phyloP scores from a whole-genome alignment of 2,329 filamentous ascomycete genomes.

The Colletotrichum spaethianum region DNA sequence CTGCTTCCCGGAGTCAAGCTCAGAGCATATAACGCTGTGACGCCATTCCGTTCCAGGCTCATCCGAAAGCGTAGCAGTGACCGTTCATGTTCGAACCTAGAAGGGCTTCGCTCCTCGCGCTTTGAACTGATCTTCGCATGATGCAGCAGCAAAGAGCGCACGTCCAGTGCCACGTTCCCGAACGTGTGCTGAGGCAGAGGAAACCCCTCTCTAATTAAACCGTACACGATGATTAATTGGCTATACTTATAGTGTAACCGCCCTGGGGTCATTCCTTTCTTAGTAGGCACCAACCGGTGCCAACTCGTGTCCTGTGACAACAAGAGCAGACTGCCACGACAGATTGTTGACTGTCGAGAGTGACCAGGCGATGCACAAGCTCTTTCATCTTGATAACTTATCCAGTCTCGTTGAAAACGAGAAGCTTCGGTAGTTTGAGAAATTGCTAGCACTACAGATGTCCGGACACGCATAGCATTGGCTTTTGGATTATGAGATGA shows the following conservation, averaged over 20 bases:
- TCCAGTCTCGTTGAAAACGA: neutral
- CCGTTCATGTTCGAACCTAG: neutral
- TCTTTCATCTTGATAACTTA: neutral
- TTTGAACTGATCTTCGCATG: neutral
- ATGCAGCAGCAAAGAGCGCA: neutral
- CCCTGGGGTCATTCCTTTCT: neutral
- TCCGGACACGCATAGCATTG: neutral
- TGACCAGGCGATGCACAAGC: neutral
- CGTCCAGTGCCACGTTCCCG: slow-evolving; percentile 2
- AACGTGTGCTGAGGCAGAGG: neutral
- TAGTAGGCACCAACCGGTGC: neutral
- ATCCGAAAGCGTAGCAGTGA: slow-evolving; percentile 7
- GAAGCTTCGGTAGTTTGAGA: no score
- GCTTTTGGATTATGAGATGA: slow-evolving; percentile 11
- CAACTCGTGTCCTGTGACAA: no score
- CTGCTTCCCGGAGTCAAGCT: neutral
- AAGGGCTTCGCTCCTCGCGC: neutral
- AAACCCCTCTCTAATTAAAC: neutral
- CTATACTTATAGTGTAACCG: no score
- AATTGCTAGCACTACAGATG: neutral
- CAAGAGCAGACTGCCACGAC: neutral
- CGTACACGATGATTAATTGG: no score
- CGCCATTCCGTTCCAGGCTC: slow-evolving; percentile 29
- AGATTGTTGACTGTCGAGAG: neutral
- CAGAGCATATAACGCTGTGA: slow-evolving; percentile 21